Conservation (phyloP, 768 basidiomycete species). For the Mycena venus region DNA sequence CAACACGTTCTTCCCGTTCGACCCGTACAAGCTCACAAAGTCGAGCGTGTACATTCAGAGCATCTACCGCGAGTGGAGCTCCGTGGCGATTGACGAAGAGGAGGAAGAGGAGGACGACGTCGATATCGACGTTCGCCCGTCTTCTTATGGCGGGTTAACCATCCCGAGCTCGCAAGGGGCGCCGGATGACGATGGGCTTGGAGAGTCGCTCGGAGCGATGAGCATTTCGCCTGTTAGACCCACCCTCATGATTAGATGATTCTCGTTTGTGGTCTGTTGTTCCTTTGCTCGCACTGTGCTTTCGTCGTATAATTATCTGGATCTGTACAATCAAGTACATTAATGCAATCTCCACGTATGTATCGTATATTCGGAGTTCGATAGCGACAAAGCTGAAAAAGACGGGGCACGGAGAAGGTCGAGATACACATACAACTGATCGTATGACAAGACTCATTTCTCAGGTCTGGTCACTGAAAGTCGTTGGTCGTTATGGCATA, state of each 20-base stretch:
- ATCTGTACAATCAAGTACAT: slow-evolving; percentile 10
- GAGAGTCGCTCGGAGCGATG: slow-evolving; percentile 82
- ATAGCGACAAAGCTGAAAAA: too few relatives aligned
- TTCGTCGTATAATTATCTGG: not conserved
- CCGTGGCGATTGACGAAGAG: slow-evolving; percentile 83
- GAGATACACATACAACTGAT: too few relatives aligned
- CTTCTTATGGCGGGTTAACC: slow-evolving; percentile 3
- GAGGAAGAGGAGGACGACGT: slow-evolving; percentile 29
- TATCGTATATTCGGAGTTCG: too few relatives aligned
- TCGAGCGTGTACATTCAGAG: slow-evolving; percentile 83
- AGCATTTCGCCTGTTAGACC: slow-evolving; percentile 78
- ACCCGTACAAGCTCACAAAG: slow-evolving; percentile 92
- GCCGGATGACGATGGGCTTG: slow-evolving; percentile 65
- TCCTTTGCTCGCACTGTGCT: slow-evolving; percentile 2
- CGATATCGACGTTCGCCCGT: not conserved
- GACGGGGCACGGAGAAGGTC: too few relatives aligned
- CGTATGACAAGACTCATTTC: too few relatives aligned
- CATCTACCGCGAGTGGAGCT: slow-evolving; percentile 92
- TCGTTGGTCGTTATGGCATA: too few relatives aligned
- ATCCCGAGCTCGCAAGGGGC: slow-evolving; percentile 16
- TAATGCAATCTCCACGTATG: slow-evolving; percentile 22
- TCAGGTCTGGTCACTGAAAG: too few relatives aligned
- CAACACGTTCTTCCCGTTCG: slow-evolving; percentile 98
- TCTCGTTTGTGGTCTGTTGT: not conserved
- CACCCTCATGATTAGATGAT: slow-evolving; percentile 38